Base-by-base conservation (phyloP, 495 filamentous ascomycete species). In the Neurospora tetrasperma region DNA sequence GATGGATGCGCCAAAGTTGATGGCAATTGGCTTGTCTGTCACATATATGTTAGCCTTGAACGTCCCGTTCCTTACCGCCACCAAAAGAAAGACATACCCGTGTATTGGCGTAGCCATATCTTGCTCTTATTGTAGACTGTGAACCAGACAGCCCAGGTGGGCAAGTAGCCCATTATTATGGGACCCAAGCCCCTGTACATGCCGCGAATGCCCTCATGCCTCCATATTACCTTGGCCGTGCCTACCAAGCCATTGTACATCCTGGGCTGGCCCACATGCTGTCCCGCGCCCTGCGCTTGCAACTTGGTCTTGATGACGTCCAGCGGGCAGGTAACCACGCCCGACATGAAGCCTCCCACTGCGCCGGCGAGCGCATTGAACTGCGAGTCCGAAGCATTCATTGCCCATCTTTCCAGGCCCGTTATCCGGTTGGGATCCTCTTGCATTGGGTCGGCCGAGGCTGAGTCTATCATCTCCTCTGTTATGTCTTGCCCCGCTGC, bases 231-330 rank as follows among this genome's bases (percentile, higher is more conserved):
- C 41, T 84, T 89, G 31, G 92, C 94, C 0, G 94, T 98, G 35
- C 96, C 96, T 18, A 96, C 73, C 77, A 99, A 86, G 7, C 96
- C 96, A 72, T 90, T 86, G 80, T 98, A 99, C 42, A 94, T 80
- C 84, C 85, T 74, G 85, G 82, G 69, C 77, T 84, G 74, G 79
- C 82, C 76, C 78, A 80, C 76, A 84, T 83, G 76, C 78, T 82
- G 72, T 76, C 82, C 80, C 90, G 92, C 92, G 72, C 94, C 94
- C 80, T 98, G 96, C 42, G 95, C 96, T 81, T 99, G 96, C 70
- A 99, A 82, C 80, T 97, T 98, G 66, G 96, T 99, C 84, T 99
- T 99, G 79, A 99, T 98, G 70, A 99, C 96, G 86, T 99, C 96
- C 71, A 99, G 88, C 23, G 96, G 96, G 79, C 96, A 99, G 59